phyloP scores from a whole-genome alignment of 345 rosid genomes.

The Microthlaspi erraticum region DNA sequence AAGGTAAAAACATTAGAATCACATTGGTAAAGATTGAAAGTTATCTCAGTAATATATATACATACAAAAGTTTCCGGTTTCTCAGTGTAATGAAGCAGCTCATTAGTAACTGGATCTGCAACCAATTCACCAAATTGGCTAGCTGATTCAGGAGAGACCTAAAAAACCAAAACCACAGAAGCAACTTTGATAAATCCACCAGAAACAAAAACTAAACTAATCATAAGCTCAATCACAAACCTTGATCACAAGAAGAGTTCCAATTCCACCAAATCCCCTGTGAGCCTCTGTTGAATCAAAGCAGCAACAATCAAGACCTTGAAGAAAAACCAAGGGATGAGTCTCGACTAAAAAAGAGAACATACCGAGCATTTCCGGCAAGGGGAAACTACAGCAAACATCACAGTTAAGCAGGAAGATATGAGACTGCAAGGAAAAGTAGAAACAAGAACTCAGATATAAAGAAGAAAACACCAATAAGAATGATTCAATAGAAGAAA shows the following conservation, averaged over 20 bases:
- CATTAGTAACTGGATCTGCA: slow-evolving; percentile 88
- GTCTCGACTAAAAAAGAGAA: neutral
- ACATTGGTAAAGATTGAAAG: neutral
- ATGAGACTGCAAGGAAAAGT: slow-evolving; percentile 66
- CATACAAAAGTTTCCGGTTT: slow-evolving; percentile 97
- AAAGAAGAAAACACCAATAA: slow-evolving; percentile 22
- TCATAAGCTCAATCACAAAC: slow-evolving; percentile 42
- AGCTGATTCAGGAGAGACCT: slow-evolving; percentile 96
- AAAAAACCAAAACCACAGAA: neutral
- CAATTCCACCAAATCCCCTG: slow-evolving; percentile 75
- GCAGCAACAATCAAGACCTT: slow-evolving; percentile 9
- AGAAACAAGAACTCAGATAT: slow-evolving; percentile 18
- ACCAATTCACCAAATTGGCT: slow-evolving; percentile 93
- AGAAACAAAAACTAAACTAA: slow-evolving; percentile 11
- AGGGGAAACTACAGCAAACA: slow-evolving; percentile 95
- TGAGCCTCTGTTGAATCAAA: slow-evolving; percentile 72
- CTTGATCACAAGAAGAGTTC: slow-evolving; percentile 89
- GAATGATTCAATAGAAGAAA: neutral
- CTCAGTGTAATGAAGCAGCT: slow-evolving; percentile 91
- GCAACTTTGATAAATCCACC: neutral
- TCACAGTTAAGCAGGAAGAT: slow-evolving; percentile 93
- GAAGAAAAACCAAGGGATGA: neutral
- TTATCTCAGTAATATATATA: slow-evolving; percentile 46
- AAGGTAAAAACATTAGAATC: slow-evolving; percentile 20
- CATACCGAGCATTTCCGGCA: slow-evolving; percentile 88